Evolutionary conservation across 306 rosid species (phyloP), one percentile per base, ranked within the genome.

Genomic region (Cicer judaicum): DNA sequence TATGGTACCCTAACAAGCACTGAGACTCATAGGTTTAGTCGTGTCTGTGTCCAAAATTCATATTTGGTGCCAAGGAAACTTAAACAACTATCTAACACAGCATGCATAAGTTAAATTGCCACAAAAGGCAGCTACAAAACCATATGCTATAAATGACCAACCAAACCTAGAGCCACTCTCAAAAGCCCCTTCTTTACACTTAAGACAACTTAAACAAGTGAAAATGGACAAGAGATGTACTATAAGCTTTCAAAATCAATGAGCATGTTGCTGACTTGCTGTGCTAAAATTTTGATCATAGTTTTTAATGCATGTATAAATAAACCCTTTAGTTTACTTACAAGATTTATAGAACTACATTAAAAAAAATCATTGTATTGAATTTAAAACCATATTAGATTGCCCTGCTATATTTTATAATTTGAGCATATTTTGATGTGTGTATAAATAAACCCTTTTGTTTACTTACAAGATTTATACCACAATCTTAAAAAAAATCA

Each of bases 131-230:
- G 61, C 70, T 54, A 53, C 9, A 57, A 57, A 57, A 68, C 68
- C 39, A 52, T 68, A 72, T 16, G 75, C 78, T 63, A 70, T 42
- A 71, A 55, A 71, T 72, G 55, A 82, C 74, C 21, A 50, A 74
- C 65, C 52, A 75, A 66, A 75, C 76, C 2, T 12, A 36, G 19
- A 64, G 64, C 42, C 1, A 8, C 41, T 59, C 61, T 57, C 76
- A 74, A 16, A 60, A 46, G 1, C 73, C 72, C 60, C 47, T 40
- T 36, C 67, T 19, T 64, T 39, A 68, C 46, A 50, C 50, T 46
- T 7, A 8, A 56, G 50, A 73, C n/a, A 41, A 38, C n/a, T 50
- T 46, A 46, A 8, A 60, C 55, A 71, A 18, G 21, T n/a, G 46
- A 54, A 63, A 44, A 48, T 10, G 42, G 42, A 39, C 3, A 39